phyloP scores from a whole-genome alignment of 345 rosid species.

The Arabidopsis arenosa region DNA sequence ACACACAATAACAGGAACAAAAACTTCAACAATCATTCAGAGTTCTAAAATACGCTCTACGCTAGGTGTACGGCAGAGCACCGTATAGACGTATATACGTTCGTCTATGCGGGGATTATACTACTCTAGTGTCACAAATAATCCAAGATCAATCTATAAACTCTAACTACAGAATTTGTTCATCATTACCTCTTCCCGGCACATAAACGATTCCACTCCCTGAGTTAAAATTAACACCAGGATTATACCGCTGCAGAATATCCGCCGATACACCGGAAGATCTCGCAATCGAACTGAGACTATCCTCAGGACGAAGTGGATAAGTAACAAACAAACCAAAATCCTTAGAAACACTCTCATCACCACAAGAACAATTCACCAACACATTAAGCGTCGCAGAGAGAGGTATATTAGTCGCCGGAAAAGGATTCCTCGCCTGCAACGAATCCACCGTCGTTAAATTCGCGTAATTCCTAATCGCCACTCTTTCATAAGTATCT shows the following conservation, averaged over 20 bases:
- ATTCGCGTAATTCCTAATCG: constrained; percentile 46
- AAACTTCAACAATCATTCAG: background rate
- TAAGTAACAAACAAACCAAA: constrained; percentile 73
- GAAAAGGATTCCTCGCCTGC: constrained; percentile 45
- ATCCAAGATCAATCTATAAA: background rate
- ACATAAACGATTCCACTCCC: constrained; percentile 76
- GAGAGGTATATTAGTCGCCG: constrained; percentile 48
- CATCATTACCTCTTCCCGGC: constrained; percentile 63
- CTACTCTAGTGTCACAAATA: background rate
- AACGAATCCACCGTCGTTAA: constrained; percentile 54
- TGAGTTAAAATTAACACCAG: constrained; percentile 55
- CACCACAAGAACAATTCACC: constrained; percentile 82
- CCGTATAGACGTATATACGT: no score
- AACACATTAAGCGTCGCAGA: constrained; percentile 53
- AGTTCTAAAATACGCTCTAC: no score
- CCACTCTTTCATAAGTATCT: constrained; percentile 50
- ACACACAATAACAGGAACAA: background rate
- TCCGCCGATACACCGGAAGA: constrained; percentile 43
- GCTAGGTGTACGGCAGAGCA: no score
- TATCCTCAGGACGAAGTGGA: constrained; percentile 63
- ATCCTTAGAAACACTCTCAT: constrained; percentile 50
- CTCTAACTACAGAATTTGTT: background rate
- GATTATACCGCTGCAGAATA: constrained; percentile 65
- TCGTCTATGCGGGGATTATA: no score
- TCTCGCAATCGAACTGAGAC: constrained; percentile 52